Evolutionary conservation across 305 asterid species (phyloP).

Genomic region (Andrographis paniculata): DNA sequence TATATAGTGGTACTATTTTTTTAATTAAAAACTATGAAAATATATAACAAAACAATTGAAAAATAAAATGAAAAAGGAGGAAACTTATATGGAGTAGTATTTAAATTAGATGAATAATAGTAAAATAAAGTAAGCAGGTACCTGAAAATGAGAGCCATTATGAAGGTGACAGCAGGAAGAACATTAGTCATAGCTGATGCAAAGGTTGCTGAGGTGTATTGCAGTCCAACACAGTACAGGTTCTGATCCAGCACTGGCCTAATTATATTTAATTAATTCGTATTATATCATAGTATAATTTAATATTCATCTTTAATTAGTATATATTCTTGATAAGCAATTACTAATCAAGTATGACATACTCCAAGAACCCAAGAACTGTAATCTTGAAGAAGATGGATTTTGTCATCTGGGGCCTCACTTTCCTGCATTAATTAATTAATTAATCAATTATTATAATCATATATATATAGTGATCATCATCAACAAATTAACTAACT

Average conservation of each 20-base stretch:
- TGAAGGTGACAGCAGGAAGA: constrained; percentile 86
- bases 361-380: constrained; percentile 82
- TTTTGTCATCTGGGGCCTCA: constrained; percentile 69
- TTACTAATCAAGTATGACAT: constrained; percentile 17
- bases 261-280: neutral
- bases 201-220: constrained; percentile 80
- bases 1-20: too few species aligned
- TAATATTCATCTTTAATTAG: too few species aligned
- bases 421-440: constrained; percentile 71
- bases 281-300: too few species aligned
- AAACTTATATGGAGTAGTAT: too few species aligned
- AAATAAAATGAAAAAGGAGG: too few species aligned
- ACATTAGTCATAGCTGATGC: constrained; percentile 75
- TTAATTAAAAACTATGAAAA: too few species aligned
- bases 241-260: constrained; percentile 94
- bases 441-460: too few species aligned
- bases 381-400: constrained; percentile 46
- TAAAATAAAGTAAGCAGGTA: constrained; percentile 17
- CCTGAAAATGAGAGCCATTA: constrained; percentile 86
- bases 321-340: too few species aligned
- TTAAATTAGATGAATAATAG: too few species aligned
- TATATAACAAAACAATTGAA: too few species aligned
- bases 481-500: too few species aligned
- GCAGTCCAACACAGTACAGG: constrained; percentile 70
- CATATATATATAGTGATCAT: too few species aligned